A percentile compares a stretch with the other conserved stretches of the same genome.
Conservation (phyloP, 768 basidiomycete genomes). For the Boletus tomentosulus region DNA sequence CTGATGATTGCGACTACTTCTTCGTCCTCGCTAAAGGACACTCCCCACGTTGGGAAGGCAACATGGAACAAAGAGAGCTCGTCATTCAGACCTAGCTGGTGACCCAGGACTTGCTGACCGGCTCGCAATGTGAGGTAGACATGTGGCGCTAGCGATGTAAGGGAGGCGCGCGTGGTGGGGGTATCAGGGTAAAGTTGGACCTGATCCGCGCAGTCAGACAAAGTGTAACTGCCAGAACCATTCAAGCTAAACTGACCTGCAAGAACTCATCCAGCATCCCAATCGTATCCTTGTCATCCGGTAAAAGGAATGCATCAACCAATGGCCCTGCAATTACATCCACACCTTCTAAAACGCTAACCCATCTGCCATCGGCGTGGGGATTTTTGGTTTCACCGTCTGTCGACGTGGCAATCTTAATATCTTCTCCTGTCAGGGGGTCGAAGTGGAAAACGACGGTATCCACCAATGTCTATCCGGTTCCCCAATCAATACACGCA, state of each 20-base stretch:
- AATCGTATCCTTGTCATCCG: constrained; percentile 44
- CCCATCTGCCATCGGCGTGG: constrained; percentile 14
- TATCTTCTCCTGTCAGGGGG: constrained; percentile 73
- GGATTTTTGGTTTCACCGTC: background rate
- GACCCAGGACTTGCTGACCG: constrained; percentile 50
- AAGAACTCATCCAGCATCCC: constrained; percentile 72
- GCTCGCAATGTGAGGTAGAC: constrained; percentile 58
- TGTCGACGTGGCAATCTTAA: constrained; percentile 25
- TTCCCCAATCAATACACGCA: constrained; percentile 6
- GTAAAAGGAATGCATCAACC: constrained; percentile 55
- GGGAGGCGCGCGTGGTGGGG: constrained; percentile 37
- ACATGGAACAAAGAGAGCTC: constrained; percentile 44
- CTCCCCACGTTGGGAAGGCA: constrained; percentile 63
- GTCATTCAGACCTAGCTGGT: constrained; percentile 44
- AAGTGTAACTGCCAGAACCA: background rate
- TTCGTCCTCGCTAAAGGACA: constrained; percentile 54
- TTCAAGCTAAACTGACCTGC: constrained; percentile 45
- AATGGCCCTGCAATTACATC: constrained; percentile 59
- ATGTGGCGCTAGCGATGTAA: constrained; percentile 41
- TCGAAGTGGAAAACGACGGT: constrained; percentile 76
- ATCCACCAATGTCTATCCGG: constrained; percentile 51
- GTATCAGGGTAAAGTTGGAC: constrained; percentile 68
- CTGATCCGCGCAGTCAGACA: constrained; percentile 29
- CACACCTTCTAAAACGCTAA: constrained; percentile 49
- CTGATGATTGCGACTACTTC: constrained; percentile 50